phyloP scores from a whole-genome alignment of 1,139 yeast genomes.

The Sugiyamaella paludigena region DNA sequence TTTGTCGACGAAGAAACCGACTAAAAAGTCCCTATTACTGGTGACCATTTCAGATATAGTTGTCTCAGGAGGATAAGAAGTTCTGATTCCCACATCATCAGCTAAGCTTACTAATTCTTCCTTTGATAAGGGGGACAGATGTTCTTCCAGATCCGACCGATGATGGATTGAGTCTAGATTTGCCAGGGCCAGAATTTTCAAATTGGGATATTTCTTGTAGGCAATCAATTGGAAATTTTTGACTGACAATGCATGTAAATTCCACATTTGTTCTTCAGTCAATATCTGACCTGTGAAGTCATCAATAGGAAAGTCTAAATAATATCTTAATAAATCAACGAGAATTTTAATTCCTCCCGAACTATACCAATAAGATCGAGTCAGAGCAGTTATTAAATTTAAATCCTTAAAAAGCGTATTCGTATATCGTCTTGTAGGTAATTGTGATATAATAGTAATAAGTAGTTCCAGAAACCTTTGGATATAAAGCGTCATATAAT shows the following conservation, averaged over 20 bases:
- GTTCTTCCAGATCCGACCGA: slow-evolving; percentile 30
- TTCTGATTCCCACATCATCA: slow-evolving; percentile 7
- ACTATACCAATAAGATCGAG: not conserved
- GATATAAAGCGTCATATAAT: slow-evolving; percentile 3
- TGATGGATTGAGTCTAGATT: slow-evolving; percentile 33
- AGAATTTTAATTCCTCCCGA: slow-evolving; percentile 1
- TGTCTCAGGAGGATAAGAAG: slow-evolving; percentile 2
- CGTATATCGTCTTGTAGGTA: slow-evolving; percentile 44
- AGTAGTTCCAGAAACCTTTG: slow-evolving; percentile 32
- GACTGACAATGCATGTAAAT: slow-evolving; percentile 20
- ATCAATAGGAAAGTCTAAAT: slow-evolving; percentile 43
- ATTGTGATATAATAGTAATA: slow-evolving; percentile 40
- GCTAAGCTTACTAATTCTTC: slow-evolving; percentile 27
- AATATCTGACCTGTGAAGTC: slow-evolving; percentile 43
- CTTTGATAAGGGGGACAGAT: slow-evolving; percentile 25
- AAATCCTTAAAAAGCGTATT: slow-evolving; percentile 36
- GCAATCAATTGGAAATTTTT: slow-evolving; percentile 29
- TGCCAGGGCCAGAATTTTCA: slow-evolving; percentile 33
- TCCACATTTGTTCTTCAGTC: slow-evolving; percentile 23
- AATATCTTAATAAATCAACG: slow-evolving; percentile 31
- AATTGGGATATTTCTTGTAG: slow-evolving; percentile 25
- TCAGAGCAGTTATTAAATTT: not conserved
- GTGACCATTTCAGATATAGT: not conserved
- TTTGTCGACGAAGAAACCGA: slow-evolving; percentile 24
- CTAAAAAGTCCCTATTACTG: slow-evolving; percentile 15